Evolutionary conservation across 257 asterid genomes (phyloP), one percentile per base, ranked within the genome.

Genomic region (Salvia miltiorrhiza): DNA sequence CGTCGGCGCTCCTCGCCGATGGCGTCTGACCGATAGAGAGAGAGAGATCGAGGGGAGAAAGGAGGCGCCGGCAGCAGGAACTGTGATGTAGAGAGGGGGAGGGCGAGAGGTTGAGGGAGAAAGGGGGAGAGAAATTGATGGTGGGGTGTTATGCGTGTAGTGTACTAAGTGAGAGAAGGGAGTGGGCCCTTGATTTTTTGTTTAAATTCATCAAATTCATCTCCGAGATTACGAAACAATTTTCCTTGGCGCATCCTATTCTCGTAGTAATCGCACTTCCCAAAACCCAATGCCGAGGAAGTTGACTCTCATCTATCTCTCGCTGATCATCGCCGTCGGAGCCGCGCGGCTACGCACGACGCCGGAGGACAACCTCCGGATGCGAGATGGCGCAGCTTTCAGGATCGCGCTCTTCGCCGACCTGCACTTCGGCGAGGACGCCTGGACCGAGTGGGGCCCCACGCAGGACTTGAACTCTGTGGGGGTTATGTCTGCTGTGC

Each of bases 391-490:
- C 54, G 83, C 82, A 30, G 72, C 92, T 8, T 90, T 87, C 82
- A 87, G 80, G 79, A 76, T 90, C 33, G 91, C 94, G 26, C 74
- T 93, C 45, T 93, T 90, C 23, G 94, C 97, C 0, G 99, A 90
- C 83, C 89, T 93, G 30, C 98, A 93, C 63, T 93, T 93, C 26
- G 98, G 98, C 20, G 99, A 90, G 84, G 78, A 75, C 73, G 74
- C 96, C 59, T 93, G 93, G 96, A 83, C 90, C 7, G 84, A 80
- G 9, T 86, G 97, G 96, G 99, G 95, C 13, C 96, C 93, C 28
- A 83, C 7, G 6, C 99, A 90, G 68, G 99, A 90, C 74, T 35
- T 71, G 3, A 79, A 84, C 13, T 93, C 97, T 4, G 33, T 72
- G 16, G 59, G 62, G 28, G 95, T 85, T 16, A 88, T 93, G 91